phyloP scores from a whole-genome alignment of 2,329 filamentous ascomycete species.

The Teratosphaeria destructans region DNA sequence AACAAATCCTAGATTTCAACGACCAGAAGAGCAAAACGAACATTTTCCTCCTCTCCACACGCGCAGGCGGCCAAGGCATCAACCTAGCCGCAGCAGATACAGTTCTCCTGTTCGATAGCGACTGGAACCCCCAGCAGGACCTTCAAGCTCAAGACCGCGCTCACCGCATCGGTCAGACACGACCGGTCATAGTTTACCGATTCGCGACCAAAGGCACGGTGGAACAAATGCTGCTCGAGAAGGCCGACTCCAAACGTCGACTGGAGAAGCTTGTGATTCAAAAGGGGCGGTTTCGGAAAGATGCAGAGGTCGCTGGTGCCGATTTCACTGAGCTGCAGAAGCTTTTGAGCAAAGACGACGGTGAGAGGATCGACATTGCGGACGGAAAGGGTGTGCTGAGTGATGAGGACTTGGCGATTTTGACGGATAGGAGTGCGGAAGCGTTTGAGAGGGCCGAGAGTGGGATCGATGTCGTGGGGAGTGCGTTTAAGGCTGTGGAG shows the following conservation, averaged over 20 bases:
- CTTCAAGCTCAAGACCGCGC: constrained; percentile 92
- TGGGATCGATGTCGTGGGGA: constrained; percentile 61
- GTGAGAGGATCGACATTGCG: constrained; percentile 48
- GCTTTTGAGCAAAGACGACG: constrained; percentile 52
- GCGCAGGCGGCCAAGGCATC: constrained; percentile 90
- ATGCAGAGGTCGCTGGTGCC: constrained; percentile 40
- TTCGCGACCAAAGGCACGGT: constrained; percentile 89
- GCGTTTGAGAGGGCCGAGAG: constrained; percentile 65
- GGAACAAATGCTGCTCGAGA: constrained; percentile 75
- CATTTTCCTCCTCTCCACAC: constrained; percentile 79
- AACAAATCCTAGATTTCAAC: constrained; percentile 41
- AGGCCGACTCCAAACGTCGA: constrained; percentile 81
- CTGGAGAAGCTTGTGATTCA: constrained; percentile 93
- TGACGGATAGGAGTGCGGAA: constrained; percentile 65
- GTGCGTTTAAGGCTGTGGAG: constrained; percentile 50
- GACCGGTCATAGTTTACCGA: constrained; percentile 85
- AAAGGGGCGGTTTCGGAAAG: constrained; percentile 68
- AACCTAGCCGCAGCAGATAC: constrained; percentile 88
- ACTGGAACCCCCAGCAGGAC: constrained; percentile 97
- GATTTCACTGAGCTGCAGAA: constrained; percentile 39
- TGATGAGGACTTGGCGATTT: constrained; percentile 62
- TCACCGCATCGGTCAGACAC: constrained; percentile 86
- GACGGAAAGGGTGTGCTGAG: constrained; percentile 58
- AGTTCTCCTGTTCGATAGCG: constrained; percentile 78
- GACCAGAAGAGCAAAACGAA: constrained; percentile 35